Evolutionary conservation across 2,329 filamentous ascomycete species (phyloP), one percentile per base, ranked within the genome.

Genomic region (Cercospora brassicicola): DNA sequence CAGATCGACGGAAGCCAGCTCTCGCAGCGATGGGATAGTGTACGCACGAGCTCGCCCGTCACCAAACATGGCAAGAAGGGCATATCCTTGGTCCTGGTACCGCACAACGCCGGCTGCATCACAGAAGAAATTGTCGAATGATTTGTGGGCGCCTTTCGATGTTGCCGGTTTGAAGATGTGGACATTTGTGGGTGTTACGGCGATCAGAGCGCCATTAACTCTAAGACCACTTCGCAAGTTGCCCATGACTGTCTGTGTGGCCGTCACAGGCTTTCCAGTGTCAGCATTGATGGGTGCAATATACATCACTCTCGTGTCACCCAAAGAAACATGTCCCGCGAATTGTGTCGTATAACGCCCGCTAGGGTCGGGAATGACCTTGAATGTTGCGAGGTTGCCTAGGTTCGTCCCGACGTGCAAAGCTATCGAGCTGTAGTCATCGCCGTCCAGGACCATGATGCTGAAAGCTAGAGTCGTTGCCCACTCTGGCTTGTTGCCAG

Each of bases 391-490:
- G 18, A 98, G 83, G 74, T 92, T 92, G 48, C 95, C 95, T 31
- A 88, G 80, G 72, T 90, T 94, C 0, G 95, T 98, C 20, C 95
- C 95, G 1, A 96, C 91, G 73, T 98, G 96, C 72, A 95, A 91
- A 67, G 90, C 88, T 66, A 99, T 96, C 75, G 93, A 97, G 1
- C 95, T 98, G 78, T 96, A 99, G 71, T 92, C 87, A 76, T 98
- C 94, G n/a, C 90, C 91, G 53, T 98, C 95, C 3, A 97, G 82
- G 2, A 91, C 96, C 89, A 99, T 90, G 57, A 97, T 92, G 63
- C 92, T 93, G 81, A 98, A 99, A 76, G 97, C 92, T 30, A 98
- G 88, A 31, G 84, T 85, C 0, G 92, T 93, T 0, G 92, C 89
- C 87, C 89, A 96, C 75, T 97, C 94, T 59, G 82, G 77, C 62